These are phyloP conservation scores for Cladosporium austrohemisphaericum DNA, from an alignment of 2,329 filamentous ascomycete species.

Conservation along the genomic window DNA sequence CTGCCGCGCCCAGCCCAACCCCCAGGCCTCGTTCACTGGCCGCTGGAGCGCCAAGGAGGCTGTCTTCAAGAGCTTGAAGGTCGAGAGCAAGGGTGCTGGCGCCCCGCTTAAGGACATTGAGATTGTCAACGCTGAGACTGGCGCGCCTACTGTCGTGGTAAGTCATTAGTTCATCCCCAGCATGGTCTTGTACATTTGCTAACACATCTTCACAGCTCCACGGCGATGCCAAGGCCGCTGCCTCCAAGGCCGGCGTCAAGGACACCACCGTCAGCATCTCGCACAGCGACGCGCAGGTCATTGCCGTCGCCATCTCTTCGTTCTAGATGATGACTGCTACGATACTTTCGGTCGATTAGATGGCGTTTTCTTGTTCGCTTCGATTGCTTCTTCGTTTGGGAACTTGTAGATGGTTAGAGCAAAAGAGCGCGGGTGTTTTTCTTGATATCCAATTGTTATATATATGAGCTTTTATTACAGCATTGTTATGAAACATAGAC, in stretches of 20 bases:
- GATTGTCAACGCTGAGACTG: slow-evolving; percentile 74
- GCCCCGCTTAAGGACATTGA: slow-evolving; percentile 93
- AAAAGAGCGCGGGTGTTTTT: too few relatives aligned
- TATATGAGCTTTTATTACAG: too few relatives aligned
- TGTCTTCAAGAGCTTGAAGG: slow-evolving; percentile 94
- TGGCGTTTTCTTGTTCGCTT: too few relatives aligned
- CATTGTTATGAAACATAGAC: too few relatives aligned
- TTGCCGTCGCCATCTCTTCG: slow-evolving; percentile 68
- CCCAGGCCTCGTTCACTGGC: slow-evolving; percentile 88
- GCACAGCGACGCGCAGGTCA: slow-evolving; percentile 89
- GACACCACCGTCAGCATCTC: slow-evolving; percentile 90
- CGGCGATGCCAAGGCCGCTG: slow-evolving; percentile 76
- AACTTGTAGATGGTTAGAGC: too few relatives aligned
- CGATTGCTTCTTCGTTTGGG: too few relatives aligned
- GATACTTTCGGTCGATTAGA: too few relatives aligned
- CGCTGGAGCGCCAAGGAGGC: slow-evolving; percentile 98
- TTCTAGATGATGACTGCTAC: too few relatives aligned
- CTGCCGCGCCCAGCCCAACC: slow-evolving; percentile 73
- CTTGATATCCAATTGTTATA: too few relatives aligned
- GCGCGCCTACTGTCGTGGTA: slow-evolving; percentile 81
- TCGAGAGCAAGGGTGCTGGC: slow-evolving; percentile 80
- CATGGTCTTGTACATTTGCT: slow-evolving; percentile 1
- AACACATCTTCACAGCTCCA: slow-evolving; percentile 61
- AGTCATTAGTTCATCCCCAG: slow-evolving; percentile 38
- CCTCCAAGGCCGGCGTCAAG: slow-evolving; percentile 83